Evolutionary conservation across 1,139 yeast species (phyloP).

Genomic region (Lodderomyces margitis): DNA sequence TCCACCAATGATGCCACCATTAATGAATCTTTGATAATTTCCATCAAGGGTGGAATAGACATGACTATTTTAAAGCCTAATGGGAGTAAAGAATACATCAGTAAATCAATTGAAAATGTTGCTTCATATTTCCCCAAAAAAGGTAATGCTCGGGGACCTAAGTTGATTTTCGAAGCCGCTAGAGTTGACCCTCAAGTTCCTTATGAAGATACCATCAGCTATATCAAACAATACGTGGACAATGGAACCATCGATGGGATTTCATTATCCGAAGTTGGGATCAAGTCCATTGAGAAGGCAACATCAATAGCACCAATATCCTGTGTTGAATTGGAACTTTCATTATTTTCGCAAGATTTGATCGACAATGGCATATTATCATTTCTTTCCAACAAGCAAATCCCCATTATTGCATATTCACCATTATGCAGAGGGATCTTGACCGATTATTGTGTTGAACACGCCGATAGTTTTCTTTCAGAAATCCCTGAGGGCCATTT

Average conservation of each 20-base stretch:
- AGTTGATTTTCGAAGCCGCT: constrained; percentile 65
- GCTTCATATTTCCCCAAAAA: constrained; percentile 38
- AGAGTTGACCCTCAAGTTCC: constrained; percentile 58
- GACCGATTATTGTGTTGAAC: constrained; percentile 54
- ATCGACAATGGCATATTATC: constrained; percentile 59
- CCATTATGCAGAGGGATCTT: constrained; percentile 80
- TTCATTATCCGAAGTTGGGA: constrained; percentile 69
- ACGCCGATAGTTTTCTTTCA: constrained; percentile 27
- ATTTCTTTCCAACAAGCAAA: constrained; percentile 43
- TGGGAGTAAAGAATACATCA: constrained; percentile 48
- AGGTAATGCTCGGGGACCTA: constrained; percentile 24
- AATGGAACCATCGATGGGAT: constrained; percentile 62
- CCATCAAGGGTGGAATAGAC: constrained; percentile 66
- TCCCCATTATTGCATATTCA: constrained; percentile 75
- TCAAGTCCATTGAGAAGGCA: constrained; percentile 58
- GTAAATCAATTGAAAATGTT: constrained; percentile 50
- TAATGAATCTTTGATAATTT: constrained; percentile 48
- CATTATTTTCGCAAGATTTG: constrained; percentile 63
- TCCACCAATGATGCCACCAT: constrained; percentile 49
- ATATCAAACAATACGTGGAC: constrained; percentile 51
- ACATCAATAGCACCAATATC: constrained; percentile 48
- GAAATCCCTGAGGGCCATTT: constrained; percentile 56
- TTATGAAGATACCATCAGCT: constrained; percentile 48
- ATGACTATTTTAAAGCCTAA: constrained; percentile 37
- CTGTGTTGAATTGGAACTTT: constrained; percentile 74